phyloP scores from a whole-genome alignment of 805 yeast species.

The Hanseniaspora vineae region DNA sequence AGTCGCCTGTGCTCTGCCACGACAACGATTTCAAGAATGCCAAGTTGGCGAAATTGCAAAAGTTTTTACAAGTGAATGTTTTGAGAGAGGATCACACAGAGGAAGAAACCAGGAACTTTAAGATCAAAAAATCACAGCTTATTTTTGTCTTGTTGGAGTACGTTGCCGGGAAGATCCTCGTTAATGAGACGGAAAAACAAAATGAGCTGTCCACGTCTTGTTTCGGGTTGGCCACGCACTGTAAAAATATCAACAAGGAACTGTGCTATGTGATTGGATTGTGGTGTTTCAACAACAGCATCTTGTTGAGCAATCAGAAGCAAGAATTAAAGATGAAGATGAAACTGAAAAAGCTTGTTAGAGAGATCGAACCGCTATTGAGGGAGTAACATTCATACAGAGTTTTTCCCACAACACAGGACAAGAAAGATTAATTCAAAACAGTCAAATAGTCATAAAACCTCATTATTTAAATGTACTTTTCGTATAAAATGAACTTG shows the following conservation, averaged over 20 bases:
- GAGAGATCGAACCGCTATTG: slow-evolving; percentile 1
- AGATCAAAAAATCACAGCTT: slow-evolving; percentile 17
- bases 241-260: slow-evolving; percentile 10
- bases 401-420: no score
- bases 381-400: no score
- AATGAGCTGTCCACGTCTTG: slow-evolving; percentile 16
- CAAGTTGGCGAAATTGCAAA: slow-evolving; percentile 13
- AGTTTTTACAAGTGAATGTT: slow-evolving; percentile 5
- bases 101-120: slow-evolving; percentile 1
- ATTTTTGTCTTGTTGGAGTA: slow-evolving; percentile 18
- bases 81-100: background rate
- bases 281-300: slow-evolving; percentile 23
- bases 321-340: slow-evolving; percentile 18
- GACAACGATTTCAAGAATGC: slow-evolving; percentile 12
- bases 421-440: no score
- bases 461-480: no score
- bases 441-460: no score
- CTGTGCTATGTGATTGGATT: slow-evolving; percentile 18
- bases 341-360: slow-evolving; percentile 13
- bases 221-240: slow-evolving; percentile 16
- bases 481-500: no score
- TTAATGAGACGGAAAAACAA: slow-evolving; percentile 17
- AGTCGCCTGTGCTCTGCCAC: slow-evolving; percentile 16
- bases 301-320: slow-evolving; percentile 19
- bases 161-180: slow-evolving; percentile 18